A percentile compares a stretch with the other conserved stretches of the same genome.
phyloP scores from a whole-genome alignment of 306 rosid species.

The Rubus idaeus region DNA sequence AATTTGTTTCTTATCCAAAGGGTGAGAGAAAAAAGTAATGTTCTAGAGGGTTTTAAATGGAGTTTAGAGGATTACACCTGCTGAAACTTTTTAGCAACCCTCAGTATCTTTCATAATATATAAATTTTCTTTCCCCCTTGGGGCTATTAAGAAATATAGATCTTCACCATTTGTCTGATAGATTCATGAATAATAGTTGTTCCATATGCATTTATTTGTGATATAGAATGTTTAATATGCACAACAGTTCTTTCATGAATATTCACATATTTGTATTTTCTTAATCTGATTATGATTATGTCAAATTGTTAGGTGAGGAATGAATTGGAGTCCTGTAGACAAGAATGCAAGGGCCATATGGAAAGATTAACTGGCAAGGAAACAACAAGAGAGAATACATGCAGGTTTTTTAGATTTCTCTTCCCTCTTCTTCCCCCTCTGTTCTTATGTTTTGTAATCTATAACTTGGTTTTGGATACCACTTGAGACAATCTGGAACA shows the following conservation, averaged over 20 bases:
- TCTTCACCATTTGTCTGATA: not conserved
- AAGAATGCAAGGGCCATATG: conserved; percentile 50
- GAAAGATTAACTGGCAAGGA: conserved; percentile 43
- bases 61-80: not conserved
- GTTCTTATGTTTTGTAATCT: not conserved
- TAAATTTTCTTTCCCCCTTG: not conserved
- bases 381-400: conserved; percentile 33
- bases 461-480: not conserved
- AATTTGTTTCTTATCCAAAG: too few relatives aligned
- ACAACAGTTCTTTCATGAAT: not conserved
- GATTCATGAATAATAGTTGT: not conserved
- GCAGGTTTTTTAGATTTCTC: conserved; percentile 44
- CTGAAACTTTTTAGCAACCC: not conserved
- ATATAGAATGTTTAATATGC: not conserved
- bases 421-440: not conserved
- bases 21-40: too few relatives aligned
- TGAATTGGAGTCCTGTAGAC: conserved; percentile 56
- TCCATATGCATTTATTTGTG: not conserved
- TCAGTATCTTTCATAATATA: not conserved
- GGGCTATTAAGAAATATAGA: not conserved
- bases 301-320: conserved; percentile 52
- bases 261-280: not conserved
- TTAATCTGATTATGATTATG: conserved; percentile 19
- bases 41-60: too few relatives aligned
- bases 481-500: not conserved